phyloP scores from a whole-genome alignment of 2,329 filamentous ascomycete genomes.

The Saccharata proteae region DNA sequence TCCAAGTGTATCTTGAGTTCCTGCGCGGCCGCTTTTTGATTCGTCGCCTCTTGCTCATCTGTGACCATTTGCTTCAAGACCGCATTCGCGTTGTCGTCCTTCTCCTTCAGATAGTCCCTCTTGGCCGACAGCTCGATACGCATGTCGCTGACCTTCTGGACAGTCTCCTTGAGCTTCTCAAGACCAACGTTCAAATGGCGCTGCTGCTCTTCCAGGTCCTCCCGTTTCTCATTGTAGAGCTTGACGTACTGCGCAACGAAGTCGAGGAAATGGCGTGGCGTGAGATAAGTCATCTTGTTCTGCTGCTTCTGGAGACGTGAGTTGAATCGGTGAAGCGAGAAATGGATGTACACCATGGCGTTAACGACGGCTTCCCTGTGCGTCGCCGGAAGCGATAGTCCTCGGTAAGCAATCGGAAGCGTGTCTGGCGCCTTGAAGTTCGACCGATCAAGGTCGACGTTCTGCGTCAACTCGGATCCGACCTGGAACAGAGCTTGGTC shows the following conservation, averaged over 20 bases:
- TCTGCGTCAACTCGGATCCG: slow-evolving; percentile 85
- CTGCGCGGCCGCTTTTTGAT: slow-evolving; percentile 74
- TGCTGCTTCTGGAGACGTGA: slow-evolving; percentile 80
- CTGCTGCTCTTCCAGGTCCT: slow-evolving; percentile 96
- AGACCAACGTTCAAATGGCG: slow-evolving; percentile 96
- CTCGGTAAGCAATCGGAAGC: slow-evolving; percentile 84
- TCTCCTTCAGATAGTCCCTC: slow-evolving; percentile 83
- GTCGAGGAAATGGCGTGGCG: slow-evolving; percentile 91
- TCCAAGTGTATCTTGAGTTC: slow-evolving; percentile 82
- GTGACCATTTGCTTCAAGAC: slow-evolving; percentile 96
- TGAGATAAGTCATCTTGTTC: slow-evolving; percentile 83
- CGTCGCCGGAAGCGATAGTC: slow-evolving; percentile 69
- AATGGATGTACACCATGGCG: slow-evolving; percentile 97
- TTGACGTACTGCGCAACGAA: slow-evolving; percentile 97
- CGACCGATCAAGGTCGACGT: slow-evolving; percentile 84
- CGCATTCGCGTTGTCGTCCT: slow-evolving; percentile 91
- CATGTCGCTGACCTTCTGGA: slow-evolving; percentile 91
- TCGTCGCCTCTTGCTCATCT: slow-evolving; percentile 88
- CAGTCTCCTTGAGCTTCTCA: slow-evolving; percentile 91
- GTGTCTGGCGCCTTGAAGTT: slow-evolving; percentile 80
- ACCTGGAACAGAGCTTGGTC: slow-evolving; percentile 98
- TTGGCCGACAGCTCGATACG: slow-evolving; percentile 86
- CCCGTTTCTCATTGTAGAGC: slow-evolving; percentile 94
- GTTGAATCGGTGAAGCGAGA: slow-evolving; percentile 87
- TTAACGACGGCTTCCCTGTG: slow-evolving; percentile 92